Conservation (phyloP, 441 rosid species). For the Populus tomentosa region DNA sequence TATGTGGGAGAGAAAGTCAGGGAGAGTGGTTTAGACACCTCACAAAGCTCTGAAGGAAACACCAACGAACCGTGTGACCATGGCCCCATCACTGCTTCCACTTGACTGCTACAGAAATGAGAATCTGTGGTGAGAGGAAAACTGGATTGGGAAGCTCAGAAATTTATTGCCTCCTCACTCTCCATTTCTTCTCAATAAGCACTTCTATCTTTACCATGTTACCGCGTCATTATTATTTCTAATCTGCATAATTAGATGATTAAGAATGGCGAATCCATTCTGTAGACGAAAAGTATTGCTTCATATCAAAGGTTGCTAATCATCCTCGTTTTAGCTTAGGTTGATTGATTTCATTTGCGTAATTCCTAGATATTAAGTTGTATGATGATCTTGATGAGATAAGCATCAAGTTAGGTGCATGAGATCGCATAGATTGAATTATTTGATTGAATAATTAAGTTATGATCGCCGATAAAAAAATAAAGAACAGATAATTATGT, state of each 20-base stretch:
- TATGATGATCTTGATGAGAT: background rate
- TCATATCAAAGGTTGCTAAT: too few species aligned
- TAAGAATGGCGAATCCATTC: too few species aligned
- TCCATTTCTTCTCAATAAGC: conserved; percentile 8
- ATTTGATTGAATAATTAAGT: too few species aligned
- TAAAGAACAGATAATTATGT: too few species aligned
- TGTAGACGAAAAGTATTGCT: too few species aligned
- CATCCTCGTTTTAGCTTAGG: too few species aligned
- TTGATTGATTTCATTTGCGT: too few species aligned
- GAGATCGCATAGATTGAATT: background rate
- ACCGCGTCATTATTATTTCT: too few species aligned
- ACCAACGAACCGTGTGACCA: conserved; percentile 49
- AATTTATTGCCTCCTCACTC: conserved; percentile 8
- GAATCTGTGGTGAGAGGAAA: conserved; percentile 35
- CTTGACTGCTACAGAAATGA: background rate
- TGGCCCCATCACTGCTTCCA: conserved; percentile 28
- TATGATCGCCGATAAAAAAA: too few species aligned
- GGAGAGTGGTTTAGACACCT: conserved; percentile 1
- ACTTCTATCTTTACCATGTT: background rate
- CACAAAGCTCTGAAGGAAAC: conserved; percentile 30
- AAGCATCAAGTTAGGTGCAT: background rate
- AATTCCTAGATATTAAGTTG: background rate
- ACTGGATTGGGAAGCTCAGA: conserved; percentile 23
- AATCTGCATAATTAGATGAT: background rate
- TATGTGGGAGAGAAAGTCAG: background rate